phyloP scores from a whole-genome alignment of 306 rosid species.

The Cucurbita argyrosperma region DNA sequence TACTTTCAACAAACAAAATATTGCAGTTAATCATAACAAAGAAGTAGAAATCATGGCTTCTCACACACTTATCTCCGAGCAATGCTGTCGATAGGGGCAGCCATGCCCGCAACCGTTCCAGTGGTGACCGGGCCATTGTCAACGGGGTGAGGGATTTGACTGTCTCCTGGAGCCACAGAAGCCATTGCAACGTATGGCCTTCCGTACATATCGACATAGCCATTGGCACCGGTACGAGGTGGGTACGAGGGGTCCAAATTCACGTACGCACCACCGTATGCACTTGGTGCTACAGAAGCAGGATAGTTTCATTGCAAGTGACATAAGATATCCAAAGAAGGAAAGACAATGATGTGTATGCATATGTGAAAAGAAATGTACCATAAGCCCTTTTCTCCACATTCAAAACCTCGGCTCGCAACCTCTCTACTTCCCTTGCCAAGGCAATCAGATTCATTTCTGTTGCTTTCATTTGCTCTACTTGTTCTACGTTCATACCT shows the following conservation, averaged over 20 bases:
- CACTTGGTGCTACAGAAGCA: conserved; percentile 28
- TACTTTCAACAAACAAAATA: not conserved
- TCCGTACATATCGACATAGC: not conserved
- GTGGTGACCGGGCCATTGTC: conserved; percentile 18
- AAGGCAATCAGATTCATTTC: conserved; percentile 60
- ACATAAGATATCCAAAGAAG: conserved; percentile 7
- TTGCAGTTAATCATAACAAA: not conserved
- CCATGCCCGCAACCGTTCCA: conserved; percentile 8
- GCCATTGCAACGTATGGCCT: not conserved
- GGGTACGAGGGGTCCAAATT: conserved; percentile 12
- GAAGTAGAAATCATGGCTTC: not conserved
- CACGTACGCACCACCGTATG: conserved; percentile 15
- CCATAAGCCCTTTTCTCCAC: conserved; percentile 54
- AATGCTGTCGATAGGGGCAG: conserved; percentile 7
- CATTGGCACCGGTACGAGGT: conserved; percentile 24
- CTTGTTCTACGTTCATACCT: conserved; percentile 49
- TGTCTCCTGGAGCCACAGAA: conserved; percentile 12
- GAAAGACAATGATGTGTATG: not conserved
- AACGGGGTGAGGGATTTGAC: conserved; percentile 26
- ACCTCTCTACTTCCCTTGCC: conserved; percentile 71
- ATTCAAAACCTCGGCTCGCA: conserved; percentile 46
- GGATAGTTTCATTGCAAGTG: conserved; percentile 7
- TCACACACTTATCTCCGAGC: not conserved
- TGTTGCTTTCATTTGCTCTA: conserved; percentile 54
- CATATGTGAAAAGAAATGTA: conserved; percentile 20